These are phyloP conservation scores for Corinectria fuckeliana DNA, from an alignment of 2,329 filamentous ascomycete species.

Conservation along the genomic window DNA sequence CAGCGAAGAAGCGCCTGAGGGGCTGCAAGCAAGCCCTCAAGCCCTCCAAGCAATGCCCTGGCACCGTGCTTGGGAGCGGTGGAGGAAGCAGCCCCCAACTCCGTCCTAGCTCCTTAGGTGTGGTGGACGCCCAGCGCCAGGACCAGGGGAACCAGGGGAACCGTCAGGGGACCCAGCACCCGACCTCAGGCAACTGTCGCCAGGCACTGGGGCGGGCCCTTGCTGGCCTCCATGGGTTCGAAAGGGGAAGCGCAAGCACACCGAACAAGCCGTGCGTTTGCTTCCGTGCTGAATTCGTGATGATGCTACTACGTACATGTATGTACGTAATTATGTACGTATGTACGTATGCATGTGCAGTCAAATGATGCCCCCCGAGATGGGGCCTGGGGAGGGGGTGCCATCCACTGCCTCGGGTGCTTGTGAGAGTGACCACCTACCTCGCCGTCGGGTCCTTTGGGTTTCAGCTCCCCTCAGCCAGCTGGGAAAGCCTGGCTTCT, in stretches of 20 bases:
- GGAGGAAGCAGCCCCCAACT: conserved; percentile 29
- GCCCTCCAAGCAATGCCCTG: not conserved
- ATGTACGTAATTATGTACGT: no score
- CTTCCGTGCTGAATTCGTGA: not conserved
- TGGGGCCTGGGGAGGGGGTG: no score
- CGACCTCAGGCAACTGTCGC: conserved; percentile 31
- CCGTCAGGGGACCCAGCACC: conserved; percentile 21
- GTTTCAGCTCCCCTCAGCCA: not conserved
- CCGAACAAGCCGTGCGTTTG: conserved; percentile 14
- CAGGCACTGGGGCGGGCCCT: conserved; percentile 28
- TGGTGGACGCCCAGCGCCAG: conserved; percentile 33
- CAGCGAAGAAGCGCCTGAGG: no score
- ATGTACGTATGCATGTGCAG: no score
- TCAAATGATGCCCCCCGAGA: no score
- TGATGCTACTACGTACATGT: no score
- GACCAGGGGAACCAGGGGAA: conserved; percentile 32
- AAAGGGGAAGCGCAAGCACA: conserved; percentile 7
- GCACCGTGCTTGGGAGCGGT: conserved; percentile 22
- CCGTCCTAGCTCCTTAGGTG: conserved; percentile 27
- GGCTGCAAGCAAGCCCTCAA: not conserved
- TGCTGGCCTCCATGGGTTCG: not conserved
- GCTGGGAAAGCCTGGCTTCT: not conserved
- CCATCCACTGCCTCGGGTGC: not conserved
- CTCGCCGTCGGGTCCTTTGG: not conserved
- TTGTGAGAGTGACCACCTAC: not conserved